Base-by-base conservation (phyloP, 306 rosid species). In the Malus sieversii region DNA sequence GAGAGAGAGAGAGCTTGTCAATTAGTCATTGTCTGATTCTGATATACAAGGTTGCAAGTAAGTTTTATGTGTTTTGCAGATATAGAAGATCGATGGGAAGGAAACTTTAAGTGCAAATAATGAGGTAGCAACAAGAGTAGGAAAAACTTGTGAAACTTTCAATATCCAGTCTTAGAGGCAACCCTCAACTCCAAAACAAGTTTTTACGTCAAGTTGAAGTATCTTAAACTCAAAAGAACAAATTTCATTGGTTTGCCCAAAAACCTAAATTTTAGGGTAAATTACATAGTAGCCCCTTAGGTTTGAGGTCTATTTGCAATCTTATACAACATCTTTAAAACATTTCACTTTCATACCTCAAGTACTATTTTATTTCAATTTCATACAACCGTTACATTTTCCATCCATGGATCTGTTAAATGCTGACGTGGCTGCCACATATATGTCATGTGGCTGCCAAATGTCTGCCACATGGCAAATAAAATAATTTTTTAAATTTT, bases 141-240 rank as follows among this genome's bases (percentile, higher is more conserved):
- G 88, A 83, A 82, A 88, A 90, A 88, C 98, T 92, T 94, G 93
- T 77, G 70, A 79, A 76, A 81, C 46, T 84, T 75, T 75, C 72
- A 74, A 85, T 76, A 69, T 81, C 79, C 19, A 82, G 80, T 78
- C 86, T 76, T 82, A 81, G 80, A 77, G 84, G 75, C 77, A 85
- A 87, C 75, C 84, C 85, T 79, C 82, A 77, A 81, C 80, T 83
- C 75, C 79, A 57, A 73, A 67, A 19, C 88, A 79, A 80, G 86
- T 78, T 86, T 89, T 73, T 66, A 63, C 96, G 90, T 92, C 35
- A 90, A 85, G 87, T 58, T 63, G 82, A 89, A 90, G 89, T 90
- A 73, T 86, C 81, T 82, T 82, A 32, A 76, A 70, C 69, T 48
- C 73, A 70, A 79, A 78, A 77, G 79, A 73, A 84, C 12, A 16